Conservation (phyloP, 129 eudicot species). For the Mikania micrantha region DNA sequence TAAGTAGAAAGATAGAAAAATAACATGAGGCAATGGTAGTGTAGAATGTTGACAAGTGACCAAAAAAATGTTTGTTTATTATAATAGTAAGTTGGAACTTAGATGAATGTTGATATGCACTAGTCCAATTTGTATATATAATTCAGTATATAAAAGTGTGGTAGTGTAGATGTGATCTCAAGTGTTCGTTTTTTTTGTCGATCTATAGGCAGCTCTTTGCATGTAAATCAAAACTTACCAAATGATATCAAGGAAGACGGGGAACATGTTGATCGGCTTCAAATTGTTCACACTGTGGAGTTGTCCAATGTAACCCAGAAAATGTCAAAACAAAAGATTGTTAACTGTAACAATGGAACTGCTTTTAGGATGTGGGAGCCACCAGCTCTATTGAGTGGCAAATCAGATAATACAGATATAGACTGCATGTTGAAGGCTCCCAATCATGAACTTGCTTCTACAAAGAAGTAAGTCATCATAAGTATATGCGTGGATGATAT, state of each 20-base stretch:
- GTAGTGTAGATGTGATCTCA: neutral
- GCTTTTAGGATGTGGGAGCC: constrained; percentile 5
- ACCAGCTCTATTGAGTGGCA: neutral
- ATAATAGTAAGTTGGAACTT: neutral
- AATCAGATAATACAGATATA: neutral
- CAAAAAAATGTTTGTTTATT: no score
- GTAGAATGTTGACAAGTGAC: no score
- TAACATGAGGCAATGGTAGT: no score
- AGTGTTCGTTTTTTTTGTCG: neutral
- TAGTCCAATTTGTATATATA: neutral
- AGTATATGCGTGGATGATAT: neutral
- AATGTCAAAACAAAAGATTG: neutral
- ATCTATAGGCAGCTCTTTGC: neutral
- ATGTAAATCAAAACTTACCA: constrained; percentile 2
- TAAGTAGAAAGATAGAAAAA: no score
- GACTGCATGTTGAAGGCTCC: neutral
- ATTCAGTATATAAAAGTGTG: neutral
- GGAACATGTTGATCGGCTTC: constrained; percentile 6
- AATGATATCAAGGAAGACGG: neutral
- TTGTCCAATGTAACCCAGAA: neutral
- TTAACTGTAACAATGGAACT: neutral
- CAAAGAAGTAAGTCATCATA: constrained; percentile 12
- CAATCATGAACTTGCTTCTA: neutral
- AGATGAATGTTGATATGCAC: neutral
- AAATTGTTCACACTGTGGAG: neutral